Conservation (phyloP, 1,139 yeast species). For the Suhomyces kunorum region DNA sequence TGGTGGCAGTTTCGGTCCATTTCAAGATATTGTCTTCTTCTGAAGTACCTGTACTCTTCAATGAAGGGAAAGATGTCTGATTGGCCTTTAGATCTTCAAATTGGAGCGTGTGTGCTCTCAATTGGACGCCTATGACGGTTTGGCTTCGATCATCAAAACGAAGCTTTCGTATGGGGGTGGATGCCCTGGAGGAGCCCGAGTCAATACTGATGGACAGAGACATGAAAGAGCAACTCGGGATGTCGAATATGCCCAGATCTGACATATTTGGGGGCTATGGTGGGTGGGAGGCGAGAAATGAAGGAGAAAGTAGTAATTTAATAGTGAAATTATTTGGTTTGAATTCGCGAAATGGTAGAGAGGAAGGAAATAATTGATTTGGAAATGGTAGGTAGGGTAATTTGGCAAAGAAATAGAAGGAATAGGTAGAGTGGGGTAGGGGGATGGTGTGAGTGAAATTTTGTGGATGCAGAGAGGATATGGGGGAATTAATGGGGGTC, state of each 20-base stretch:
- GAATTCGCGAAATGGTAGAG: too few relatives aligned
- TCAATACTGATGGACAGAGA: slow-evolving; percentile 15
- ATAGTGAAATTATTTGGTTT: not conserved
- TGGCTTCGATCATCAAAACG: slow-evolving; percentile 45
- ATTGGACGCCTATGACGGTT: slow-evolving; percentile 29
- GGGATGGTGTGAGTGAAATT: too few relatives aligned
- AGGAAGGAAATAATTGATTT: too few relatives aligned
- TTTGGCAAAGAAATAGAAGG: too few relatives aligned
- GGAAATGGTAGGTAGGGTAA: too few relatives aligned
- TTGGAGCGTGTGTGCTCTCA: slow-evolving; percentile 14
- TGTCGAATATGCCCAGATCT: slow-evolving; percentile 13
- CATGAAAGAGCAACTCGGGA: slow-evolving; percentile 15
- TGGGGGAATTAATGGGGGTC: too few relatives aligned
- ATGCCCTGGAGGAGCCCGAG: slow-evolving; percentile 2
- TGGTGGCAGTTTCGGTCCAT: slow-evolving; percentile 30
- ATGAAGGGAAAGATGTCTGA: not conserved
- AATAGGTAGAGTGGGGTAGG: too few relatives aligned
- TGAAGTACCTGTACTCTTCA: not conserved
- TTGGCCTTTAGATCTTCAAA: not conserved
- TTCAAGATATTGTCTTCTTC: slow-evolving; percentile 16
- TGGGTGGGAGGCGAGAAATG: too few relatives aligned
- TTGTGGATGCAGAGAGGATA: too few relatives aligned
- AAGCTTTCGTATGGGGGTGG: slow-evolving; percentile 18
- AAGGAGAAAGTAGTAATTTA: too few relatives aligned
- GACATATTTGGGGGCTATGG: too few relatives aligned